Evolutionary conservation across 2,329 filamentous ascomycete genomes (phyloP).

Genomic region (Aspergillus sp.): DNA sequence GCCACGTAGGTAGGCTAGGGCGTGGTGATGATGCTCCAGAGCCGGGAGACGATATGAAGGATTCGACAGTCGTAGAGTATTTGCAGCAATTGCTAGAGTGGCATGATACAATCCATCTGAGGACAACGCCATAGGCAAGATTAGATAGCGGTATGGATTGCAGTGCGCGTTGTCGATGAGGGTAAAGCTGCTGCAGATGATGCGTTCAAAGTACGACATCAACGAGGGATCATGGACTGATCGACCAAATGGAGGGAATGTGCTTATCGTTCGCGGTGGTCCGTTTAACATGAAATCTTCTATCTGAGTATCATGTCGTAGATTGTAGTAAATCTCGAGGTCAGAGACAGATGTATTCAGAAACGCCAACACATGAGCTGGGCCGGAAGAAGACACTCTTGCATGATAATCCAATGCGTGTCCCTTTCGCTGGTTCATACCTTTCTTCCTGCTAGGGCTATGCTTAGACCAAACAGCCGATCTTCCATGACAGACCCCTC

Average conservation of each 20-base stretch:
- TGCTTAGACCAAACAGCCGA: no score
- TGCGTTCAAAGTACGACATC: conserved; percentile 26
- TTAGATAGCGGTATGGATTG: conserved; percentile 31
- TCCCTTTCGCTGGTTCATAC: background rate
- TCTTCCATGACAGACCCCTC: conserved; percentile 27
- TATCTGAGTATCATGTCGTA: background rate
- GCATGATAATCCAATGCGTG: background rate
- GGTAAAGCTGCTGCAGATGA: conserved; percentile 29
- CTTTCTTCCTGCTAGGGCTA: background rate
- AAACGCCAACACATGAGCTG: no score
- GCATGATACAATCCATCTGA: conserved; percentile 28
- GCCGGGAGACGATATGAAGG: conserved; percentile 22
- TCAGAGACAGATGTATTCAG: background rate
- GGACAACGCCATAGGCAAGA: conserved; percentile 28
- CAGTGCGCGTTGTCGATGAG: conserved; percentile 25
- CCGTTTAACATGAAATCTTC: background rate
- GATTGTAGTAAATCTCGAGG: background rate
- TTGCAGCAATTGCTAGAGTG: conserved; percentile 26
- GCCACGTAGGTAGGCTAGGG: background rate
- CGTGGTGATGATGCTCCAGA: conserved; percentile 19
- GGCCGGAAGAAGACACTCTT: no score
- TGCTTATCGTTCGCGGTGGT: background rate
- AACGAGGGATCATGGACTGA: conserved; percentile 15
- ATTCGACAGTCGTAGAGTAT: conserved; percentile 23
- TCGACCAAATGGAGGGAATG: background rate